Base-by-base conservation (phyloP, 441 rosid genomes). In the Corymbia calophylla region DNA sequence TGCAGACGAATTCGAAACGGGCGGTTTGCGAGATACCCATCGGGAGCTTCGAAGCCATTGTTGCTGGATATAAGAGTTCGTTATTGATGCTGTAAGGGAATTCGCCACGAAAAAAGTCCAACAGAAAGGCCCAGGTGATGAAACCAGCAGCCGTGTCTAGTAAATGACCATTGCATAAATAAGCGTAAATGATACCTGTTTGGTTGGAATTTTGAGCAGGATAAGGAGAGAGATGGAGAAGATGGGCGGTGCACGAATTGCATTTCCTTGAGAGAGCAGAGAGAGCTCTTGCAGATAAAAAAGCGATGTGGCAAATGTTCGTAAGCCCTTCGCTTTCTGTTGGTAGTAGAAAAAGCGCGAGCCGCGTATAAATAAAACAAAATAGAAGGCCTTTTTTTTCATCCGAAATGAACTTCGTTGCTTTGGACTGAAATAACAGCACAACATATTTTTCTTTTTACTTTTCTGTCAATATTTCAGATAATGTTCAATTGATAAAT, bases 1-100 rank as follows among this genome's bases (percentile, higher is more conserved):
- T 53, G 87, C 87, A n/a, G 91, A 48, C 89, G 90, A 90, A 88
- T 91, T 54, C 54, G 89, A 56, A 87, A 13, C 85, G 80, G 93
- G 90, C 56, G 90, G 90, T 77, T 88, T 92, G 47, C 39, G 93
- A 56, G 92, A 88, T 88, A 84, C 90, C 89, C 93, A 91, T 66
- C 86, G 39, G 86, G 90, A 86, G 88, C 66, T 85, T 62, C 62
- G 81, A 19, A 29, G 66, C 25, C 87, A 70, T 55, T 86, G 87
- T 25, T 53, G 87, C 56, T 90, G 93, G 53, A 14, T 88, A 47
- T 88, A 88, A 87, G 88, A 86, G 56, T 21, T 47, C 23, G 53
- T 53, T 55, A 92, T n/a, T 53, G 93, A 93, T 64, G 88, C 87
- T n/a, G 44, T 92, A 82, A 89, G 66, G 91, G 90, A 92, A 60